These are phyloP conservation scores for Allantophomopsis cytisporea DNA, from an alignment of 2,329 filamentous ascomycete genomes.

Conservation along the genomic window DNA sequence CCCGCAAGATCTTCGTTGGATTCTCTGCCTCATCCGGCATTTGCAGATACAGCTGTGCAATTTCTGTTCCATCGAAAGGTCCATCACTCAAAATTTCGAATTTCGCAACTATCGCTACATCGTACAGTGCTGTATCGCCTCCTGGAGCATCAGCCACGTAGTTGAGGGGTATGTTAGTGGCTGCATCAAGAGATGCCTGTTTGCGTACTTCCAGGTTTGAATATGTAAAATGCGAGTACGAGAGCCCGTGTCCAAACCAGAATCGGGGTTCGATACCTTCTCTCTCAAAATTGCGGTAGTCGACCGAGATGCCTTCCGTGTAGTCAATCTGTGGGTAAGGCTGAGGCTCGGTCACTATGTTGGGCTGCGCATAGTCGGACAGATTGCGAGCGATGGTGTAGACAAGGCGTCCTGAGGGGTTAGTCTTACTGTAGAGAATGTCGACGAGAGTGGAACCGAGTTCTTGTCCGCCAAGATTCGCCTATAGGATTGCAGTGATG, in stretches of 20 bases:
- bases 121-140: no score
- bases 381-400: conserved; percentile 62
- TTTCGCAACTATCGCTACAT: no score
- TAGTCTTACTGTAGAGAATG: conserved; percentile 44
- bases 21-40: no score
- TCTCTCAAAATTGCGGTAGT: conserved; percentile 32
- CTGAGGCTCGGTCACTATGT: no score
- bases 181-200: no score
- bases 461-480: conserved; percentile 45
- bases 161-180: no score
- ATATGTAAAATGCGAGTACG: conserved; percentile 37
- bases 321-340: conserved; percentile 23
- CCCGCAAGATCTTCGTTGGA: no score
- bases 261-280: conserved; percentile 15
- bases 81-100: no score
- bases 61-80: no score
- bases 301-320: conserved; percentile 30
- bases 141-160: no score
- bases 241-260: conserved; percentile 29
- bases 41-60: no score
- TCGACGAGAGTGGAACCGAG: conserved; percentile 44
- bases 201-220: conserved; percentile 8
- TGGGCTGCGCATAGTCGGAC: no score
- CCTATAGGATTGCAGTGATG: conserved; percentile 44
- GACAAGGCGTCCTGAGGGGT: conserved; percentile 34